Conservation (phyloP, 805 yeast species). For the Nakazawaea ernobii region DNA sequence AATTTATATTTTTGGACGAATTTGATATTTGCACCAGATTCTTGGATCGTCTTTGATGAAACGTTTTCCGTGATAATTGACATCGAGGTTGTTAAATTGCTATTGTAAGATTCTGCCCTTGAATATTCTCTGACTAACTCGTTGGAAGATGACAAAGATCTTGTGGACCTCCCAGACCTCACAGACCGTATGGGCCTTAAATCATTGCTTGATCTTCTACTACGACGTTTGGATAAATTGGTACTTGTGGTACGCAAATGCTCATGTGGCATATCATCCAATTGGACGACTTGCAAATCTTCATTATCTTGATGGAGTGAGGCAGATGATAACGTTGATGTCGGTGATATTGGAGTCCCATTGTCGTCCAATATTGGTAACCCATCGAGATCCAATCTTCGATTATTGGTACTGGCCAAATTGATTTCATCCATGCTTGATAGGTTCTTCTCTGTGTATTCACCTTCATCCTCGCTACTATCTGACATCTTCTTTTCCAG, state of each 20-base stretch:
- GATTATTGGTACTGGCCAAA: neutral
- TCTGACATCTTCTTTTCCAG: neutral
- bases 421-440: constrained; percentile 1
- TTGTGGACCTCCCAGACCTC: constrained; percentile 7
- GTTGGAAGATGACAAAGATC: constrained; percentile 7
- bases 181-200: neutral
- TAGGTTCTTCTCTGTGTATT: neutral
- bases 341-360: constrained; percentile 9
- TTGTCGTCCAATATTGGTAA: constrained; percentile 1
- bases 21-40: constrained; percentile 18
- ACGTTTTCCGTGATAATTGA: constrained; percentile 29
- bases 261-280: neutral
- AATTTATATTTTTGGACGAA: constrained; percentile 25
- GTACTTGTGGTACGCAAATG: neutral
- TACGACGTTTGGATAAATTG: neutral
- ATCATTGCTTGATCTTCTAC: constrained; percentile 1
- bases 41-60: constrained; percentile 19
- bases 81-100: constrained; percentile 19
- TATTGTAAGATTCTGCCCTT: constrained; percentile 26
- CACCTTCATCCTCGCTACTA: constrained; percentile 3
- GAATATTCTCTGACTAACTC: constrained; percentile 26
- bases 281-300: constrained; percentile 4
- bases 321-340: constrained; percentile 12
- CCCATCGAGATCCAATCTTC: neutral
- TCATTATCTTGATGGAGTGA: neutral